Evolutionary conservation across 805 yeast species (phyloP).

Genomic region (Candida ponderosae): DNA sequence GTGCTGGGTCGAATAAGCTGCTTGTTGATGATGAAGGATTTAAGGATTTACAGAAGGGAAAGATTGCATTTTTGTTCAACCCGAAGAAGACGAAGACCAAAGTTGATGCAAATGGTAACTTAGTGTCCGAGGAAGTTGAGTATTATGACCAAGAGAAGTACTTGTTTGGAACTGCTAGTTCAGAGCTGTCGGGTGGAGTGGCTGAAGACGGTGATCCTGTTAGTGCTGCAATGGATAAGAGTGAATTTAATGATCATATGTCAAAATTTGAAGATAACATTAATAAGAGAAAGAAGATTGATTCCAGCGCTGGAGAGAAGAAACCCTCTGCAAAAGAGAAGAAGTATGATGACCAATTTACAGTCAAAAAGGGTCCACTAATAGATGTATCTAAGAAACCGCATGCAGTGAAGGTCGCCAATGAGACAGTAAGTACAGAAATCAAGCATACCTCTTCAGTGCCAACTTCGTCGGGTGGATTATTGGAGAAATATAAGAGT

Average conservation of each 20-base stretch:
- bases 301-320: not conserved
- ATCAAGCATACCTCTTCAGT: too few relatives aligned
- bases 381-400: not conserved
- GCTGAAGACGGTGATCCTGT: not conserved
- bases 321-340: not conserved
- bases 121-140: not conserved
- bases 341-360: not conserved
- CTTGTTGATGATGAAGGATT: not conserved
- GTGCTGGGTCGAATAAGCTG: not conserved
- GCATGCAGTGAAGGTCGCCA: too few relatives aligned
- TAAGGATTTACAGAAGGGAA: not conserved
- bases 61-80: not conserved
- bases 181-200: not conserved
- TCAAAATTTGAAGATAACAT: not conserved
- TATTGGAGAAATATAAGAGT: not conserved
- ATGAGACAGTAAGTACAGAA: not conserved
- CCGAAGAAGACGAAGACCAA: not conserved
- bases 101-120: not conserved
- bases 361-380: not conserved
- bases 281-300: not conserved
- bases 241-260: not conserved
- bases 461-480: not conserved
- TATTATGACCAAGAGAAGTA: constrained; percentile 1
- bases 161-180: not conserved
- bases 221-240: not conserved